Evolutionary conservation across 208 protist species (phyloP), one percentile per base, ranked within the genome.

Genomic region (Angomonas deanei): DNA sequence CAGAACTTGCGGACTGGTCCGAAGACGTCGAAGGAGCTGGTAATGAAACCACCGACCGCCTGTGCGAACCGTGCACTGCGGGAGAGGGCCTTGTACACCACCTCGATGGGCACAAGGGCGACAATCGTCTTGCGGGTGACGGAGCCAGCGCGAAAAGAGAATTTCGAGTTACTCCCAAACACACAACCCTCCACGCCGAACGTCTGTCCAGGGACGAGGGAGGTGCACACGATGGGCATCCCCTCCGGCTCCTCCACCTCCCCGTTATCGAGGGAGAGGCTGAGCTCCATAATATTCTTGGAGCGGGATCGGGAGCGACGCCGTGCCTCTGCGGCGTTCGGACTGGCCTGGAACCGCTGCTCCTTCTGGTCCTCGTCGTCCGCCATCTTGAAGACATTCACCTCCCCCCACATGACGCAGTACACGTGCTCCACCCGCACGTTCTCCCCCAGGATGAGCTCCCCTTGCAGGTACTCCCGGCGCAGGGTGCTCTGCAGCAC

Each of bases 141-240:
- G 42, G 46, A 65, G 38, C 79, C 76, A 26, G 87, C 82, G 32
- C 74, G 69, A 72, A 78, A 91, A 50, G 59, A 26, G 66, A 78
- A 86, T 21, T 75, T 28, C 46, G 82, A 82, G 28, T 53, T 13
- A 50, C 78, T 71, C 36, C 78, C 67, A 55, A 91, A 86, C 47
- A 93, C 72, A 65, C 72, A 87, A 49, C 70, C 69, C 64, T 93
- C 84, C 23, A 83, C 70, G 54, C 80, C 82, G 70, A 93, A 93
- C 6, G 84, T 34, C 54, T 91, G 80, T 0, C 87, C 84, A 1
- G 81, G 72, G 27, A 64, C 66, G 15, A 93, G 52, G 30, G 65
- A 82, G 13, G 75, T 77, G 13, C 75, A 70, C 71, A 88, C 82
- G n/a, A 64, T 77, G 70, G 75, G 80, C 34, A 75, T 32, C 56